These are phyloP conservation scores for Begonia fuchsioides DNA, from an alignment of 306 rosid genomes.

Conservation along the genomic window DNA sequence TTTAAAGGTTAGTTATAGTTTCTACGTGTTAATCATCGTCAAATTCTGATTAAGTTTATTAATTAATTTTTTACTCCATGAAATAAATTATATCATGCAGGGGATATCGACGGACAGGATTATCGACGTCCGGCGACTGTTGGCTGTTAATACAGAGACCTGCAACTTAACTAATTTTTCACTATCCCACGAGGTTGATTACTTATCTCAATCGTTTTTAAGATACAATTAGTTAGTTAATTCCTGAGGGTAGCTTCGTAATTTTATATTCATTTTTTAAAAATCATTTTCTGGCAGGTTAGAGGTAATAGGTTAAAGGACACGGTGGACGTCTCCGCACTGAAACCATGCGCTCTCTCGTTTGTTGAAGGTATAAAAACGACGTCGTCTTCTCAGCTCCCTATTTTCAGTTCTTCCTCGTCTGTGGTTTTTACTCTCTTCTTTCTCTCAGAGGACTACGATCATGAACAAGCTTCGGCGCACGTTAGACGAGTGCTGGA, in stretches of 20 bases:
- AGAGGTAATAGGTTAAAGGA: constrained; percentile 71
- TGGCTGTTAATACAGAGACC: constrained; percentile 48
- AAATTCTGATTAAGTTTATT: too few species aligned
- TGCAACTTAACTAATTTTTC: constrained; percentile 68
- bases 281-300: constrained; percentile 26
- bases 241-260: too few species aligned
- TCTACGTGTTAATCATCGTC: too few species aligned
- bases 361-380: constrained; percentile 55
- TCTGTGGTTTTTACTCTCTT: background rate
- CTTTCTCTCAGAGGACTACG: constrained; percentile 49
- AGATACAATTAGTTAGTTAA: too few species aligned
- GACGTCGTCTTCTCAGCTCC: too few species aligned
- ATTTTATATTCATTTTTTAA: too few species aligned
- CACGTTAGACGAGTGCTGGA: constrained; percentile 78
- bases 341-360: constrained; percentile 68
- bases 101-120: constrained; percentile 97
- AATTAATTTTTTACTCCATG: too few species aligned
- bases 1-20: constrained; percentile 43
- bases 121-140: constrained; percentile 62
- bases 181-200: constrained; percentile 58
- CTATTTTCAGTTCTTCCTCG: background rate
- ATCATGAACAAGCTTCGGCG: constrained; percentile 51
- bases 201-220: too few species aligned
- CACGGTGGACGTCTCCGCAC: constrained; percentile 77
- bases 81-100: constrained; percentile 35